Evolutionary conservation across 352 stramenopile genomes (phyloP), one percentile per base, ranked within the genome.

Genomic region (Phytophthora ramorum): DNA sequence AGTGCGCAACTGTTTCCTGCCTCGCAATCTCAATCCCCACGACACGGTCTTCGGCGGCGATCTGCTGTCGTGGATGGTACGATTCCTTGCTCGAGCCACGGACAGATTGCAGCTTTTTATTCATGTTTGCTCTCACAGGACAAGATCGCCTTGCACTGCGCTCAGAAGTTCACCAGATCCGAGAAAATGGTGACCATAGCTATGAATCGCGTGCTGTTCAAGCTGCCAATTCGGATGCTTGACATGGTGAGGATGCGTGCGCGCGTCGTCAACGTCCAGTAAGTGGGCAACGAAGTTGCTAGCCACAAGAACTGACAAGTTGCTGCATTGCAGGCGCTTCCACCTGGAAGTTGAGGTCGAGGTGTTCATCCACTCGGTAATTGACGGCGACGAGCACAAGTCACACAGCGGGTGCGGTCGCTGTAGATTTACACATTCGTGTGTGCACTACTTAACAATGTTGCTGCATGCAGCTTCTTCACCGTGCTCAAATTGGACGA

Each of bases 151-250:
- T 58, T 83, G n/a, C 83, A 85, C 58, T 90, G 79, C 32, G 79
- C 81, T 20, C 79, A 76, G 22, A 85, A 75, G 30, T 89, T 90
- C 44, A 85, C 77, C 17, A 83, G 79, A 57, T 86, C 77, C 56
- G 69, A 86, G 58, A 77, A 80, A 49, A 90, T 89, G 77, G 73
- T 79, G 38, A 90, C 81, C 3, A 79, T 87, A 38, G 62, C 78
- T n/a, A 86, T 90, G 77, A 87, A 90, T 61, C 79, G 81, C 37
- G 69, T 86, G 52, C 61, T 78, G 7, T 90, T 90, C 60, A 85
- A 83, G 71, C 69, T 86, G 48, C 79, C 77, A 19, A 85, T 90
- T 46, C 56, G 60, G 4, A 62, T 70, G 30, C 62, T 72, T 1
- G 72, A 90, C 34, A 67, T 90, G 40, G 67, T 90, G 20, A 82